These are phyloP conservation scores for Solanum tarijense DNA, from an alignment of 257 asterid species.

Conservation along the genomic window DNA sequence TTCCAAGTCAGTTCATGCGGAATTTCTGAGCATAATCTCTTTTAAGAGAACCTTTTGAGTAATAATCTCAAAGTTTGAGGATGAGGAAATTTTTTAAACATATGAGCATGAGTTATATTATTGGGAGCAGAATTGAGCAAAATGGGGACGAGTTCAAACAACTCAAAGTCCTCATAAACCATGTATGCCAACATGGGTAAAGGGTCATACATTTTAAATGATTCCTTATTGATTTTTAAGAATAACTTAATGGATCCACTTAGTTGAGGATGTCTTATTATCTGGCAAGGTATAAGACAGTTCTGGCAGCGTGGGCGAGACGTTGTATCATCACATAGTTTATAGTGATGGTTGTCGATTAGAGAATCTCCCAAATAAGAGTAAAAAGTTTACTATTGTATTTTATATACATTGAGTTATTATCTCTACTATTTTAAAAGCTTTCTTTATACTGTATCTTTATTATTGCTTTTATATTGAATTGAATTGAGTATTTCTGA, in stretches of 20 bases:
- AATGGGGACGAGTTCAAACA: not conserved
- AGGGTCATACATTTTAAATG: not conserved
- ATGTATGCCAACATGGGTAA: not conserved
- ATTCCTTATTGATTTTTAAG: not conserved
- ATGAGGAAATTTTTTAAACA: not conserved
- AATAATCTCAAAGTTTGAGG: not conserved
- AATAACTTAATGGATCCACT: too few relatives aligned
- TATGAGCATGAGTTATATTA: not conserved
- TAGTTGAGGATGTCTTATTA: not conserved
- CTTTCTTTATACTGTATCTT: too few relatives aligned
- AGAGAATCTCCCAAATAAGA: not conserved
- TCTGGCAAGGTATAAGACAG: not conserved
- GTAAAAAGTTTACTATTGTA: not conserved
- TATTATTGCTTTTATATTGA: too few relatives aligned
- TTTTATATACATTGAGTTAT: not conserved
- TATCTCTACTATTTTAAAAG: too few relatives aligned
- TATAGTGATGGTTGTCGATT: not conserved
- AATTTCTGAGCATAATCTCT: not conserved
- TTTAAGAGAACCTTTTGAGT: not conserved
- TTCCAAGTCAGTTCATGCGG: not conserved
- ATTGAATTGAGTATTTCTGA: not conserved
- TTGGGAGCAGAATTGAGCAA: not conserved
- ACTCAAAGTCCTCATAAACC: not conserved
- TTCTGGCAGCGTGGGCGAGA: not conserved
- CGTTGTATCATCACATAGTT: not conserved